Base-by-base conservation (phyloP, 306 rosid genomes). In the Arachis hypogaea region DNA sequence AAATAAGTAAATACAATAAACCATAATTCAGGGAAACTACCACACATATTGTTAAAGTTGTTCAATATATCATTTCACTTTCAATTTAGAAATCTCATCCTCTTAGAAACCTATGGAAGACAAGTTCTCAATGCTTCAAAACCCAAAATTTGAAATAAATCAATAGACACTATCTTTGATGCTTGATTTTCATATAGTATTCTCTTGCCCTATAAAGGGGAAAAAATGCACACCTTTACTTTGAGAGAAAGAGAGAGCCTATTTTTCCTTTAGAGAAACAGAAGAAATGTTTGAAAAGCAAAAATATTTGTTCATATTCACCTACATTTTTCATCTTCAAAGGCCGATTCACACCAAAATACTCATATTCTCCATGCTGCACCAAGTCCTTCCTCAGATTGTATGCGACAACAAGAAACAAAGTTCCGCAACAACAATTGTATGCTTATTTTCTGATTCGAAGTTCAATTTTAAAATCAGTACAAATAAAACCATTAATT, bases 161-260 rank as follows among this genome's bases (percentile, higher is more conserved):
- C 87, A 78, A 82, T 76, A 81, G 75, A 81, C 73, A 78, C 85
- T 89, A 81, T 71, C 82, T 84, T 75, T 79, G 92, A 80, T 81
- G 82, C 89, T 81, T 51, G 84, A 75, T 85, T 93, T 84, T 91
- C 97, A 91, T 87, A 92, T 91, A 89, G 89, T 87, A 87, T 89
- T 85, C 86, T 92, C 96, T 89, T 87, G 86, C 86, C 91, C 96
- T 89, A 87, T 87, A 86, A 84, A 87, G 81, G 63, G 78, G 85
- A 86, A 87, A 84, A 64, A 80, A 74, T 82, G 72, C 73, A 81
- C 80, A 86, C 86, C 86, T 85, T 91, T 79, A 84, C 78, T 80
- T 84, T 67, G 71, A 85, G 86, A 85, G 82, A 88, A 73, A 73
- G 82, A 76, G 77, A 82, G 67, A 76, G 57, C 85, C 84, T 73